Evolutionary conservation across 805 yeast genomes (phyloP).

Genomic region (Metschnikowia santaceciliae): DNA sequence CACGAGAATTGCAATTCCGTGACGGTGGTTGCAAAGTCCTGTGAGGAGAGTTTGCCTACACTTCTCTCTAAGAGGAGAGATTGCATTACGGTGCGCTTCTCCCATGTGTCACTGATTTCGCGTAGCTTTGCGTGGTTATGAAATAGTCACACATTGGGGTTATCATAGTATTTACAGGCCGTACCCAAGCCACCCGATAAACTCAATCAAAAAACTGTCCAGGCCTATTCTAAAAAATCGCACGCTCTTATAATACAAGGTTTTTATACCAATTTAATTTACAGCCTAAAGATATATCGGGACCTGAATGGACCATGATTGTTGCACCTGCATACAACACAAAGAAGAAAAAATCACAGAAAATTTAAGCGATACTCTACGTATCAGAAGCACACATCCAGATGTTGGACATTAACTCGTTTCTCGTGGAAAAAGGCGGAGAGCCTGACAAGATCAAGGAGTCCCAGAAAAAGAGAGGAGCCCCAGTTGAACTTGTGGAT

Average conservation of each 20-base stretch:
- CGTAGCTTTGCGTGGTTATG: background rate
- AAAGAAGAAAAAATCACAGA: background rate
- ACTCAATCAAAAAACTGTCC: no score
- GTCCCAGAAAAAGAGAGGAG: constrained; percentile 94
- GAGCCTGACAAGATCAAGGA: constrained; percentile 82
- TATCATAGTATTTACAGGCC: no score
- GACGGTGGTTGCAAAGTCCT: constrained; percentile 33
- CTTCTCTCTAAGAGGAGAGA: constrained; percentile 34
- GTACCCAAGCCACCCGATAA: no score
- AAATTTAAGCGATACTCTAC: background rate
- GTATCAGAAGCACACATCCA: background rate
- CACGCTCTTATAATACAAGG: no score
- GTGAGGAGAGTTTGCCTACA: constrained; percentile 24
- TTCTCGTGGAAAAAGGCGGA: constrained; percentile 96
- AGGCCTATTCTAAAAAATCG: no score
- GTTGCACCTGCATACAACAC: background rate
- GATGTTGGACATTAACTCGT: constrained; percentile 91
- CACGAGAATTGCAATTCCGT: constrained; percentile 36
- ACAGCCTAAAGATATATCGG: no score
- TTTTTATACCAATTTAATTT: no score
- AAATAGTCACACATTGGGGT: background rate
- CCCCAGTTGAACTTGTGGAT: constrained; percentile 89
- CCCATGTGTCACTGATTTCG: no score
- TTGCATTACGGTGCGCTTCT: constrained; percentile 25
- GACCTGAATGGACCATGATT: background rate